Percentiles rank a stretch among this genome's conserved stretches.
phyloP scores from a whole-genome alignment of 2,329 filamentous ascomycete genomes.

The Cladosporium sp. region DNA sequence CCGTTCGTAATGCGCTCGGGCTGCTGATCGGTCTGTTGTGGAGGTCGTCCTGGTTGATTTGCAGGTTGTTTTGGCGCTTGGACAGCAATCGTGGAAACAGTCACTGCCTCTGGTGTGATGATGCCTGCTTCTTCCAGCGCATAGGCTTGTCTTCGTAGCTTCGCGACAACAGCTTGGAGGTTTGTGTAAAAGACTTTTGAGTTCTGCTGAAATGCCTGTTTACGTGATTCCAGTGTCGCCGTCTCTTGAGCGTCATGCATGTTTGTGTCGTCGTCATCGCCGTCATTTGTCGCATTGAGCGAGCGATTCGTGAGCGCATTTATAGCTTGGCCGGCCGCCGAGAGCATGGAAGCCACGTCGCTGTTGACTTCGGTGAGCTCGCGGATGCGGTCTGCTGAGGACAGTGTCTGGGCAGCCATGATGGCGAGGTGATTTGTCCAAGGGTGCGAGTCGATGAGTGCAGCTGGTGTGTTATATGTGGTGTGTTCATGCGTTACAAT shows the following conservation, averaged over 20 bases:
- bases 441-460: not conserved
- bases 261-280: constrained; percentile 24
- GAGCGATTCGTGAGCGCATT: constrained; percentile 56
- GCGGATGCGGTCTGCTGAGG: constrained; percentile 70
- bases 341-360: constrained; percentile 52
- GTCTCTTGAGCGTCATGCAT: constrained; percentile 51
- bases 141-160: constrained; percentile 70
- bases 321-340: constrained; percentile 59
- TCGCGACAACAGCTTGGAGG: constrained; percentile 69
- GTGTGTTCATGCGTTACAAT: not conserved
- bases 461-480: not conserved
- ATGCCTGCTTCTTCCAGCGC: constrained; percentile 79
- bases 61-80: constrained; percentile 18
- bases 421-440: not conserved
- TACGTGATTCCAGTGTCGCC: constrained; percentile 49
- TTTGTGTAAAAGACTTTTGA: constrained; percentile 63
- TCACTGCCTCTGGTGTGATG: constrained; percentile 47
- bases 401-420: constrained; percentile 42
- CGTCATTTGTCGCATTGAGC: constrained; percentile 28
- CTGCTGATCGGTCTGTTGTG: constrained; percentile 16
- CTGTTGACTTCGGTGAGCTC: constrained; percentile 76
- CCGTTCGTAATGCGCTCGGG: constrained; percentile 38
- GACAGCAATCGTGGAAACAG: constrained; percentile 25
- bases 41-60: constrained; percentile 25
- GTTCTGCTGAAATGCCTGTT: constrained; percentile 55